Percentiles rank a stretch among this genome's conserved stretches.
Evolutionary conservation across 1,139 yeast genomes (phyloP).

Genomic region (Blastobotrys illinoisensis): DNA sequence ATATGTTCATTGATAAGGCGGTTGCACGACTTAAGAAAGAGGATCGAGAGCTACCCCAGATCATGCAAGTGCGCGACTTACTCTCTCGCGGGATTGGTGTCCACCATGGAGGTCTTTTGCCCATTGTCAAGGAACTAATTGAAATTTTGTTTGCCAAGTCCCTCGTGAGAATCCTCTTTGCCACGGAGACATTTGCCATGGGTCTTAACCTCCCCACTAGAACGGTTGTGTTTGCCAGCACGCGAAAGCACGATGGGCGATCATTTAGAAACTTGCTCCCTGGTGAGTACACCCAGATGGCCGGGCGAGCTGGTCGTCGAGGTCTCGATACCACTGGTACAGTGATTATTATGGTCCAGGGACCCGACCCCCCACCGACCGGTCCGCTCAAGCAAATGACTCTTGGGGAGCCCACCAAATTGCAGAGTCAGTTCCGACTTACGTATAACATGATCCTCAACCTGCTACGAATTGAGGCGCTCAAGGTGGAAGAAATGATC

Average conservation of each 20-base stretch:
- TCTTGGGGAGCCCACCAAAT: constrained; percentile 81
- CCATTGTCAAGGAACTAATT: constrained; percentile 91
- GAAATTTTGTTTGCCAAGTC: constrained; percentile 87
- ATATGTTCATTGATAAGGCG: constrained; percentile 87
- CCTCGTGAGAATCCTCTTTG: constrained; percentile 83
- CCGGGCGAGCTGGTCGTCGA: constrained; percentile 98
- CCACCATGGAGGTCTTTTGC: constrained; percentile 94
- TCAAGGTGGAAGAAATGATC: constrained; percentile 95
- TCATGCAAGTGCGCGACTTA: constrained; percentile 71
- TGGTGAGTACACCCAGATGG: constrained; percentile 98
- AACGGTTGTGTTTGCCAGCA: constrained; percentile 84
- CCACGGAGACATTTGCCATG: constrained; percentile 98
- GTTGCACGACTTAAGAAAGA: constrained; percentile 83
- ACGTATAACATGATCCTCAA: constrained; percentile 95
- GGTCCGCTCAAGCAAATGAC: constrained; percentile 69
- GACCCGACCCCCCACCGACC: constrained; percentile 50
- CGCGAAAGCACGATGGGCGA: constrained; percentile 86
- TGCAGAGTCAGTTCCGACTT: constrained; percentile 85
- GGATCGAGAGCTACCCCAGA: constrained; percentile 91
- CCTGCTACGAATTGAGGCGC: constrained; percentile 83
- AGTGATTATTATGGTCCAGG: constrained; percentile 86
- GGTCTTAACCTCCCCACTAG: constrained; percentile 96
- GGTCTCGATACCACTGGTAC: constrained; percentile 93
- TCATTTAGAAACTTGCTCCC: constrained; percentile 76
- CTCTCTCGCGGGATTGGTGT: constrained; percentile 90